These are phyloP conservation scores for Phoma sp. DNA, from an alignment of 2,329 filamentous ascomycete genomes.

Conservation along the genomic window DNA sequence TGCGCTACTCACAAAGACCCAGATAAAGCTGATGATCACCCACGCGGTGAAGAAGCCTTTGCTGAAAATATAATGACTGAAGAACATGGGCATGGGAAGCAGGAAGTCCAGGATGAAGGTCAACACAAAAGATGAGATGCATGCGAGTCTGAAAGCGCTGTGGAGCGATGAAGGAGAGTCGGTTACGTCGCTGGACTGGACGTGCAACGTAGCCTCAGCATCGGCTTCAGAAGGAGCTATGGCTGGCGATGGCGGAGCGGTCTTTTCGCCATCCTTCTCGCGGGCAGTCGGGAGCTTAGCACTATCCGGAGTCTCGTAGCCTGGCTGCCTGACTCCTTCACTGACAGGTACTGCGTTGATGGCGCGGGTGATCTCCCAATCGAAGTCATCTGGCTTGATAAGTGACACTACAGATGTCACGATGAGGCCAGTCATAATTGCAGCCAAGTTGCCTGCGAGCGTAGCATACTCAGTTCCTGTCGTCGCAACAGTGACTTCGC, in stretches of 20 bases:
- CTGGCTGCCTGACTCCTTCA: conserved; percentile 17
- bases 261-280: conserved; percentile 5
- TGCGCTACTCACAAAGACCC: conserved; percentile 50
- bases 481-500: conserved; percentile 47
- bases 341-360: conserved; percentile 41
- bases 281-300: conserved; percentile 5
- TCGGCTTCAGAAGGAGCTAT: not conserved
- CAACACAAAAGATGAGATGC: conserved; percentile 45
- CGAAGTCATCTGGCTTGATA: conserved; percentile 46
- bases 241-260: not conserved
- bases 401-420: conserved; percentile 44
- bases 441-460: conserved; percentile 48
- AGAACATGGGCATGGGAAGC: conserved; percentile 52
- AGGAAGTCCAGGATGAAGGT: conserved; percentile 51
- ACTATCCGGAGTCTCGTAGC: conserved; percentile 6
- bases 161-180: conserved; percentile 42
- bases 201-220: not conserved
- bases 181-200: conserved; percentile 19
- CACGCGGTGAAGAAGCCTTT: conserved; percentile 51
- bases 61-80: conserved; percentile 50
- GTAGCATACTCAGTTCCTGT: conserved; percentile 49
- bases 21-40: conserved; percentile 51
- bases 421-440: conserved; percentile 43
- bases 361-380: conserved; percentile 48
- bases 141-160: conserved; percentile 47